These are phyloP conservation scores for Gaultheria prostrata DNA, from an alignment of 148 eudicot species.

Conservation along the genomic window DNA sequence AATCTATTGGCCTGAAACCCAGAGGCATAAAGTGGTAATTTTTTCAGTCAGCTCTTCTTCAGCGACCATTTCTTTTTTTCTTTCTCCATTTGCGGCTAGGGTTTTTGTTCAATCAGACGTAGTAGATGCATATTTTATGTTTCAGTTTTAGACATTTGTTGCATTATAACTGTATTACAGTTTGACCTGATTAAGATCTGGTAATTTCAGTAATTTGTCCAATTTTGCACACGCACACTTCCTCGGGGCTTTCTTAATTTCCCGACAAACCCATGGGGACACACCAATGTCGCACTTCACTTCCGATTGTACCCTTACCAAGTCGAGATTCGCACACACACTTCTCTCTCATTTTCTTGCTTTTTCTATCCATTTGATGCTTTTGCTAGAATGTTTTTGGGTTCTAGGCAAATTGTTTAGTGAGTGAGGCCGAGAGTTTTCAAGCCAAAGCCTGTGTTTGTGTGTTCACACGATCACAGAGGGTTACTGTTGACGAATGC, in stretches of 20 bases:
- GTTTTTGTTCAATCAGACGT: not conserved
- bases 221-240: not conserved
- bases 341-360: not conserved
- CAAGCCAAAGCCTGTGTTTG: not conserved
- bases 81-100: not conserved
- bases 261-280: not conserved
- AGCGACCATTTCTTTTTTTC: not conserved
- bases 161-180: not conserved
- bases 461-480: not conserved
- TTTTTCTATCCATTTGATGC: not conserved
- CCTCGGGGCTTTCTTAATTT: not conserved
- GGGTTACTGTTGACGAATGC: not conserved
- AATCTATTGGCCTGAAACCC: not conserved
- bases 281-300: not conserved
- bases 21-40: not conserved
- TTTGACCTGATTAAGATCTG: not conserved
- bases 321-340: not conserved
- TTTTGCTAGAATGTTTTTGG: not conserved
- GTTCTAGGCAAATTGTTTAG: not conserved
- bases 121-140: not conserved
- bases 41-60: not conserved
- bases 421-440: not conserved
- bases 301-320: not conserved
- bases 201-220: not conserved
- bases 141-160: not conserved